phyloP scores from a whole-genome alignment of 2,329 filamentous ascomycete genomes.

The Fusarium marasasianum region DNA sequence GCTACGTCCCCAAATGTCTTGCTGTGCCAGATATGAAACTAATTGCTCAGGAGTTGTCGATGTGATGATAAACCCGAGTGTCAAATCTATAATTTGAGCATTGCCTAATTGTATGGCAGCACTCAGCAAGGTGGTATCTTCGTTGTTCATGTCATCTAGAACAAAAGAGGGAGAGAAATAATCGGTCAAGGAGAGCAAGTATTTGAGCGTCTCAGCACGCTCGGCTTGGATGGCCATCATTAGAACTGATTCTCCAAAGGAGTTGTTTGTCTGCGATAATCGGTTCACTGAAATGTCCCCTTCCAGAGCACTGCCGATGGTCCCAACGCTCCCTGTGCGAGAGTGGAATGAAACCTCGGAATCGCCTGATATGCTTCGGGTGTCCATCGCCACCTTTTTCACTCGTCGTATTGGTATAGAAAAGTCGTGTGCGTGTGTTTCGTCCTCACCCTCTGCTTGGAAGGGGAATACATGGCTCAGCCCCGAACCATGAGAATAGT shows the following conservation, averaged over 20 bases:
- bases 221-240: slow-evolving; percentile 87
- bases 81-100: slow-evolving; percentile 74
- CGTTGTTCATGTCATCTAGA: slow-evolving; percentile 85
- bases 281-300: slow-evolving; percentile 87
- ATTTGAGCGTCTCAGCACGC: slow-evolving; percentile 76
- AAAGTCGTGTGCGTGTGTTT: slow-evolving; percentile 40
- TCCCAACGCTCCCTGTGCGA: slow-evolving; percentile 79
- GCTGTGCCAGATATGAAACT: slow-evolving; percentile 73
- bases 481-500: slow-evolving; percentile 65
- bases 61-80: slow-evolving; percentile 76
- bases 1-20: slow-evolving; percentile 88
- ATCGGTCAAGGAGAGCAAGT: slow-evolving; percentile 79
- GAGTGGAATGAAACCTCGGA: slow-evolving; percentile 88
- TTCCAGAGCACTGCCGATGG: slow-evolving; percentile 77
- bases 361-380: slow-evolving; percentile 84
- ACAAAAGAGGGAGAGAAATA: slow-evolving; percentile 78
- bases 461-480: slow-evolving; percentile 94
- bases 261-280: slow-evolving; percentile 75
- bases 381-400: slow-evolving; percentile 90
- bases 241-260: slow-evolving; percentile 81
- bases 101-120: slow-evolving; percentile 90
- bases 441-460: slow-evolving; percentile 64
- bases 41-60: slow-evolving; percentile 66
- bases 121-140: slow-evolving; percentile 88
- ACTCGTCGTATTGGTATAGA: slow-evolving; percentile 58